These are phyloP conservation scores for Skeletonema menzelii DNA, from an alignment of 108 stramenopile genomes.

Conservation along the genomic window DNA sequence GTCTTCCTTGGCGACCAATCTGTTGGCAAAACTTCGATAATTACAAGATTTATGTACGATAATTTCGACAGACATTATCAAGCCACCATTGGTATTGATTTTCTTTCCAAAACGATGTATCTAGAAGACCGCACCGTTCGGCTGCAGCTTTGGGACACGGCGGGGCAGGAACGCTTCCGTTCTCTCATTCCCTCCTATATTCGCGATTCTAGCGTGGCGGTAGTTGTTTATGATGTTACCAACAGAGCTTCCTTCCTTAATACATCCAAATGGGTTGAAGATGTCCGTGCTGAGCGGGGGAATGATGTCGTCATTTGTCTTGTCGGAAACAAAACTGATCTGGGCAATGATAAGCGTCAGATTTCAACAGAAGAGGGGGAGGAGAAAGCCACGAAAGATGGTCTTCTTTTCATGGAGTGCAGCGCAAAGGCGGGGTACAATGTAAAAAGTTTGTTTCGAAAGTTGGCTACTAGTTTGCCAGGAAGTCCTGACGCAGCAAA, in stretches of 20 bases:
- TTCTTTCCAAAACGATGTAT: slow-evolving; percentile 98
- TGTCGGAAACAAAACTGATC: slow-evolving; percentile 99
- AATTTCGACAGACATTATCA: slow-evolving; percentile 98
- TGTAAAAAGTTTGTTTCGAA: slow-evolving; percentile 96
- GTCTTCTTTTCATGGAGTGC: slow-evolving; percentile 97
- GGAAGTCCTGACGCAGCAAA: slow-evolving; percentile 80
- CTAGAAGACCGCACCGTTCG: slow-evolving; percentile 98
- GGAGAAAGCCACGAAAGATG: slow-evolving; percentile 92
- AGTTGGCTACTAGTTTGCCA: slow-evolving; percentile 95
- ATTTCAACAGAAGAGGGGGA: slow-evolving; percentile 97
- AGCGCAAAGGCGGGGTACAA: slow-evolving; percentile 98
- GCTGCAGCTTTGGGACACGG: slow-evolving; percentile 99
- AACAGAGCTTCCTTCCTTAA: slow-evolving; percentile 96
- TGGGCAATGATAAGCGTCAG: slow-evolving; percentile 95
- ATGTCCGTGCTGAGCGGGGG: slow-evolving; percentile 96
- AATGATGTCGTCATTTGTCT: slow-evolving; percentile 98
- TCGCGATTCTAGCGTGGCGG: slow-evolving; percentile 97
- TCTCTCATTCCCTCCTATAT: slow-evolving; percentile 98
- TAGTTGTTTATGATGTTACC: slow-evolving; percentile 98
- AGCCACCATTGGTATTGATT: slow-evolving; percentile 99
- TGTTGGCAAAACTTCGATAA: slow-evolving; percentile 99
- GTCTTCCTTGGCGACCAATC: slow-evolving; percentile 98
- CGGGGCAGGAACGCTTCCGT: slow-evolving; percentile 97
- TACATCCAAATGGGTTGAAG: slow-evolving; percentile 98
- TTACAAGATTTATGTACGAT: slow-evolving; percentile 97